Conservation (phyloP, 805 yeast species). For the Cyberlindnera euphorbiae region DNA sequence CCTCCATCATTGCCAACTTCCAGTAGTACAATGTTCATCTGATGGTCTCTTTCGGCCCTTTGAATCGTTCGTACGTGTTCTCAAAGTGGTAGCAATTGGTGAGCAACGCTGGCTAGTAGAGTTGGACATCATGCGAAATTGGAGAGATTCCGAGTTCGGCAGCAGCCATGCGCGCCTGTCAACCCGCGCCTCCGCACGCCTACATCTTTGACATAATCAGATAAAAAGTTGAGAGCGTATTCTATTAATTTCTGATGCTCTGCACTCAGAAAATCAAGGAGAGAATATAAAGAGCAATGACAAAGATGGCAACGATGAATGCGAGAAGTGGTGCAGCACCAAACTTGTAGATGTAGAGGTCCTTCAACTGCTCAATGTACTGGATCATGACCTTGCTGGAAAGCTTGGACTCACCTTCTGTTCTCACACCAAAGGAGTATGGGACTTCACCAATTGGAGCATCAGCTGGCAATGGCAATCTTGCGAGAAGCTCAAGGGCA, state of each 20-base stretch:
- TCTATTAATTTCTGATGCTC: too few relatives aligned
- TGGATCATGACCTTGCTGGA: slow-evolving; percentile 46
- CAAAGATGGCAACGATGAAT: slow-evolving; percentile 28
- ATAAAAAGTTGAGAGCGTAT: too few relatives aligned
- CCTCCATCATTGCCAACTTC: slow-evolving; percentile 33
- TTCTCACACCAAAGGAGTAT: slow-evolving; percentile 48
- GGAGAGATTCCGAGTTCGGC: too few relatives aligned
- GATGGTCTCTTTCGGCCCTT: too few relatives aligned
- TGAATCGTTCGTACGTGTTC: too few relatives aligned
- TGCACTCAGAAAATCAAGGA: slow-evolving; percentile 17
- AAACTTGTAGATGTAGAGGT: slow-evolving; percentile 41
- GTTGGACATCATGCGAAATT: too few relatives aligned
- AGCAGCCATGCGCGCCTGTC: too few relatives aligned
- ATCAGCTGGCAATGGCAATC: slow-evolving; percentile 37
- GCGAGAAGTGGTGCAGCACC: slow-evolving; percentile 35
- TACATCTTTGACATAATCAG: too few relatives aligned
- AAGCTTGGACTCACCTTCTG: slow-evolving; percentile 48
- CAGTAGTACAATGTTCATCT: slow-evolving; percentile 30
- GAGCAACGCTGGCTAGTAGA: too few relatives aligned
- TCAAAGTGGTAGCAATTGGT: too few relatives aligned
- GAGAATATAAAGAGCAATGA: slow-evolving; percentile 28
- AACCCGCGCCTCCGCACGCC: too few relatives aligned
- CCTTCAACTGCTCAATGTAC: slow-evolving; percentile 42
- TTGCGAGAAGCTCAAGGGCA: slow-evolving; percentile 44
- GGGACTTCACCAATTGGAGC: slow-evolving; percentile 42